Base-by-base conservation (phyloP, 352 stramenopile genomes). In the Phytophthora sp. region DNA sequence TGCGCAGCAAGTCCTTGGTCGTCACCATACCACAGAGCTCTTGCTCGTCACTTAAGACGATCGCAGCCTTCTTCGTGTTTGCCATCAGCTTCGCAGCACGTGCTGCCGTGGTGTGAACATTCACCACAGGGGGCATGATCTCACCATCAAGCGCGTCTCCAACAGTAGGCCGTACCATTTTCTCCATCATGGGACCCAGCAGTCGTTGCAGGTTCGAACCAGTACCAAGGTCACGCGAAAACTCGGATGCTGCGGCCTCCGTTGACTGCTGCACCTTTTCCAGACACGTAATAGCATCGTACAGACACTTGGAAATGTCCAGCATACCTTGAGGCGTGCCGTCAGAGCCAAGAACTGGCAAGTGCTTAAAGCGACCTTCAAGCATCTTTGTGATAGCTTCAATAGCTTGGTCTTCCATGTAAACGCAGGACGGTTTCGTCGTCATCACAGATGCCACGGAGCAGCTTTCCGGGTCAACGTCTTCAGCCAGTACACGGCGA, bases 321-420 rank as follows among this genome's bases (percentile, higher is more conserved):
- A 96, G 66, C 83, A 96, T 94, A 26, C 87, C 86, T 46, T 87
- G 79, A 18, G 92, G 79, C 4, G 78, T 82, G 21, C 86, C 87
- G 28, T 94, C 82, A 0, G 69, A 57, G 20, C 82, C 85, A 12
- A 95, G 74, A 6, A 96, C 84, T 0, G 88, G 88, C 56, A 96
- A 70, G 62, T 96, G 87, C 57, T 95, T 96, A 62, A 95, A 95
- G 10, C 84, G 84, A 8, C 87, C 87, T 67, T 95, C 84, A 4
- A 95, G 75, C 88, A 96, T 96, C 65, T 94, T 91, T 0, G 87
- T 95, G 45, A 96, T 92, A 15, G 88, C 87, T 60, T 95, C 84
- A 23, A 93, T 93, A 0, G 88, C 88, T 26, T 78, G 86, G 46
- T 96, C 88, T 12, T 93, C 84, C 59, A 82, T 85, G 24, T 75